These are phyloP conservation scores for Candida sanyaensis DNA, from an alignment of 1,139 yeast genomes.

Conservation along the genomic window DNA sequence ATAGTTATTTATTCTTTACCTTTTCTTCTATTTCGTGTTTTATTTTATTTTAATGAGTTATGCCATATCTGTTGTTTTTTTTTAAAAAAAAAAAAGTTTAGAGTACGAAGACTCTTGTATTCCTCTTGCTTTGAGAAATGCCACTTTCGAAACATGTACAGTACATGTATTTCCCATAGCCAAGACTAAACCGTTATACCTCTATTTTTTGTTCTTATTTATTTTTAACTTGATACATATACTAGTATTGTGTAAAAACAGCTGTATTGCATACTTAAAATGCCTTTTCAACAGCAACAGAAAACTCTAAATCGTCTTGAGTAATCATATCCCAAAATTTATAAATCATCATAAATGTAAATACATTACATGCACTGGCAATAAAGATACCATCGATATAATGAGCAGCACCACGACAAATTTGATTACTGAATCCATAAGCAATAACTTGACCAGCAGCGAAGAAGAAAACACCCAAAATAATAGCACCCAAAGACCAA, in stretches of 20 bases:
- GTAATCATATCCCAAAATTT: conserved; percentile 97
- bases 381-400: conserved; percentile 90
- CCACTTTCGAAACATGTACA: too few species aligned
- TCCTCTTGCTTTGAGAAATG: too few species aligned
- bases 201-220: not conserved
- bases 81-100: too few species aligned
- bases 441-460: conserved; percentile 76
- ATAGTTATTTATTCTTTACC: not conserved
- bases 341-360: conserved; percentile 90
- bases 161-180: not conserved
- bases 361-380: conserved; percentile 76
- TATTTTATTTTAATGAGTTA: conserved; percentile 1
- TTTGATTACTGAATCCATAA: conserved; percentile 63
- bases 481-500: conserved; percentile 88
- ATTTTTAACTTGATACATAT: not conserved
- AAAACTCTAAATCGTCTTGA: conserved; percentile 92
- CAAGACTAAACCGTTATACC: not conserved
- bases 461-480: conserved; percentile 71
- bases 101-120: too few species aligned
- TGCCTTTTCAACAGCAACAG: conserved; percentile 59
- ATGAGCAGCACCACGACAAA: conserved; percentile 76
- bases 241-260: too few species aligned
- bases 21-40: not conserved
- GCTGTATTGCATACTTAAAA: not conserved
- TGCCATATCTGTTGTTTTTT: not conserved